These are phyloP conservation scores for Rhynchospora tenuis DNA, from an alignment of 176 grass and related monocot species.

Conservation along the genomic window DNA sequence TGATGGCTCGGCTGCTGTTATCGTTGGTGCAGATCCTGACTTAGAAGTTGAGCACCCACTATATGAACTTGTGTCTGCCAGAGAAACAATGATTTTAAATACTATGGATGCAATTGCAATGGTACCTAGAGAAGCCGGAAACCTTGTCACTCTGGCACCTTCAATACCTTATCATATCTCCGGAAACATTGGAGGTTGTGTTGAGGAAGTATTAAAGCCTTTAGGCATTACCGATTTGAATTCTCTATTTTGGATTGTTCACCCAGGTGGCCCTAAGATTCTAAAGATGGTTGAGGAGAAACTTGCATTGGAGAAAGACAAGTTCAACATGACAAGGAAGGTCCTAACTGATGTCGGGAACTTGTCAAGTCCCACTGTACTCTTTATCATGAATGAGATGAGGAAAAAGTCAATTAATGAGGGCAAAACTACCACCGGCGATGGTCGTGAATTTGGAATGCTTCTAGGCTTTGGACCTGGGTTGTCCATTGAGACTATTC, in stretches of 20 bases:
- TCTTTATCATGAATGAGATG: conserved; percentile 54
- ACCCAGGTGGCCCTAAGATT: conserved; percentile 30
- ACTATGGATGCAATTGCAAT: not conserved
- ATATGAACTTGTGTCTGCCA: conserved; percentile 38
- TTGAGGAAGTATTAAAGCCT: not conserved
- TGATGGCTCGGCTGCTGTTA: not conserved
- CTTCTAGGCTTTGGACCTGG: conserved; percentile 56
- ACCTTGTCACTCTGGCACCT: not conserved
- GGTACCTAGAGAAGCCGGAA: not conserved
- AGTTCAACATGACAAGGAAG: conserved; percentile 28
- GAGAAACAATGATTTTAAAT: conserved; percentile 25
- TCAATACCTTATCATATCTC: conserved; percentile 18
- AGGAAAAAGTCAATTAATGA: conserved; percentile 12
- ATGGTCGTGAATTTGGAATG: conserved; percentile 39
- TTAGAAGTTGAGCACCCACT: conserved; percentile 22
- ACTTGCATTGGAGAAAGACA: conserved; percentile 23
- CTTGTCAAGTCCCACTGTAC: conserved; percentile 34
- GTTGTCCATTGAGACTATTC: conserved; percentile 45
- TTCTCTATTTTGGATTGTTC: conserved; percentile 50
- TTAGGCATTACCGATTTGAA: conserved; percentile 38
- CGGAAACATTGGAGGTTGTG: conserved; percentile 31
- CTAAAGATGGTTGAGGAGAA: conserved; percentile 31
- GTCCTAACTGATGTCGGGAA: conserved; percentile 47
- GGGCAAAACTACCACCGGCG: not conserved
- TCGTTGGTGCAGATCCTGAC: conserved; percentile 33